Conservation (phyloP, 257 asterid species). For the Ehretia macrophylla region DNA sequence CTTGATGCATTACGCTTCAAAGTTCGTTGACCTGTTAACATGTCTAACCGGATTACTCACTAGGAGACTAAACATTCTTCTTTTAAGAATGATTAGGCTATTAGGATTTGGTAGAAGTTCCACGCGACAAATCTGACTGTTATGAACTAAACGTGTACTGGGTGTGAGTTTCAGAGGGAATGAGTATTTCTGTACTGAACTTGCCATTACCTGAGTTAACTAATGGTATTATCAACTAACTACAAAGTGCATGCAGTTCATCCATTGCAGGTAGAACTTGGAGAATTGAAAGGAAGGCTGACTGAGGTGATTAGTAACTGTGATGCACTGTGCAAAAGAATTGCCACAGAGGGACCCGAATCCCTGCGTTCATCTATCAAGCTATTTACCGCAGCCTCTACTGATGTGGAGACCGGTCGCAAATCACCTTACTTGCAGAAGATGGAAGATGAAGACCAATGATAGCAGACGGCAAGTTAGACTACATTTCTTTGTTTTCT, state of each 20-base stretch:
- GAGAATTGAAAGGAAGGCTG: conserved; percentile 86
- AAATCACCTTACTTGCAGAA: neutral
- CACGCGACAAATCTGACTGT: no score
- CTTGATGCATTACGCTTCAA: neutral
- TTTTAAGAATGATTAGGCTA: neutral
- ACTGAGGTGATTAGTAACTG: conserved; percentile 91
- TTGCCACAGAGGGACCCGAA: conserved; percentile 73
- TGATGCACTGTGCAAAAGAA: conserved; percentile 89
- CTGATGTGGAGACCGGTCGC: conserved; percentile 17
- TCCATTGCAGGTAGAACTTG: conserved; percentile 88
- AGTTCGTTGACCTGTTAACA: neutral
- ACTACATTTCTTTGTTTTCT: neutral
- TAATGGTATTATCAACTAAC: conserved; percentile 1
- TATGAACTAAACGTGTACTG: no score
- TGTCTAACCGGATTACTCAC: no score
- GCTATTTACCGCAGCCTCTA: conserved; percentile 46
- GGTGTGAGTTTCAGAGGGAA: no score
- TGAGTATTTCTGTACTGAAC: neutral
- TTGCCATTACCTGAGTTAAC: neutral
- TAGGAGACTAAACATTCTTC: neutral
- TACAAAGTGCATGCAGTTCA: conserved; percentile 50
- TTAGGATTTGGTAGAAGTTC: no score
- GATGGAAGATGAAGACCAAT: neutral
- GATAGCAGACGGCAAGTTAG: conserved; percentile 4
- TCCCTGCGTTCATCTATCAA: conserved; percentile 60